phyloP scores from a whole-genome alignment of 2,329 filamentous ascomycete species.

The Neonectria coccinea region DNA sequence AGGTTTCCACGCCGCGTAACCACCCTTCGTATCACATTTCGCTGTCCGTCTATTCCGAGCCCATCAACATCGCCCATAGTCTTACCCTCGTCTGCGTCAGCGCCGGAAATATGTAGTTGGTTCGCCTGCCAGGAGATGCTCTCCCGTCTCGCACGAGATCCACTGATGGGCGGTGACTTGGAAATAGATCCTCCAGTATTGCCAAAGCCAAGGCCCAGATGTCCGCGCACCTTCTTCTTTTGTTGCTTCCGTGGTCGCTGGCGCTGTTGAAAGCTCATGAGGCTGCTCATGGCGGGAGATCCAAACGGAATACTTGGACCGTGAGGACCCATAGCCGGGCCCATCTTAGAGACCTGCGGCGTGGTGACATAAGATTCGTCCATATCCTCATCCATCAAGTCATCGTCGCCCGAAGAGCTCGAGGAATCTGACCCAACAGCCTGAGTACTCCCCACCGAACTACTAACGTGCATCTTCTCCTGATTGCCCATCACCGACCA shows the following conservation, averaged over 20 bases:
- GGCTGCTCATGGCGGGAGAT: constrained; percentile 78
- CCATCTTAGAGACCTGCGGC: constrained; percentile 77
- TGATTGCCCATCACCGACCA: constrained; percentile 78
- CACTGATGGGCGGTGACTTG: constrained; percentile 76
- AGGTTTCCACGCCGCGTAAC: constrained; percentile 92
- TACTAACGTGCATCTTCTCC: constrained; percentile 79
- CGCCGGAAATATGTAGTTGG: constrained; percentile 84
- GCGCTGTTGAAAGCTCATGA: constrained; percentile 86
- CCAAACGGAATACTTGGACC: constrained; percentile 71
- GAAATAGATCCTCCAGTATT: constrained; percentile 63
- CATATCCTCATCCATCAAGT: constrained; percentile 78
- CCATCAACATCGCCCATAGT: constrained; percentile 72
- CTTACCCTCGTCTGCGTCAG: constrained; percentile 73
- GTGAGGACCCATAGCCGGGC: constrained; percentile 58
- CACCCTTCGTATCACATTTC: constrained; percentile 82
- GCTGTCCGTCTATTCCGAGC: constrained; percentile 66
- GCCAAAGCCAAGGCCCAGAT: constrained; percentile 64
- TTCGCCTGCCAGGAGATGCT: constrained; percentile 93
- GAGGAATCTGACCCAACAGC: constrained; percentile 81
- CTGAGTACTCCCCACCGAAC: constrained; percentile 81
- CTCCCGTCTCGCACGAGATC: constrained; percentile 75
- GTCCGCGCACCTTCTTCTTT: constrained; percentile 64
- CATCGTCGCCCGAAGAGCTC: constrained; percentile 77
- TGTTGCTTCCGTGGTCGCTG: constrained; percentile 77
- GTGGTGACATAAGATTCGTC: constrained; percentile 87